These are phyloP conservation scores for Boletus subparvulus DNA, from an alignment of 768 basidiomycete genomes.

Conservation along the genomic window DNA sequence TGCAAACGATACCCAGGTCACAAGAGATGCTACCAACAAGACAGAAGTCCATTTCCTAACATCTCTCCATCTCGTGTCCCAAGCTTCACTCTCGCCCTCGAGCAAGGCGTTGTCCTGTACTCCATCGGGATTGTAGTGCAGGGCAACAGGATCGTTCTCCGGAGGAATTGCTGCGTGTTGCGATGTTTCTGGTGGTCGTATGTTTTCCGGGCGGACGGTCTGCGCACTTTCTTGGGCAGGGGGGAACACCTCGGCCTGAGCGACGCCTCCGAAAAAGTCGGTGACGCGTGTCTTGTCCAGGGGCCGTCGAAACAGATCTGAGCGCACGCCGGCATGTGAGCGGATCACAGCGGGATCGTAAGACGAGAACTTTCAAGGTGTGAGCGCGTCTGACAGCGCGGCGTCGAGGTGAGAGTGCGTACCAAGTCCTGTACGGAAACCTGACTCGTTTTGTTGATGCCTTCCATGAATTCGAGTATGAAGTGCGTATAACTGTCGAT, in stretches of 20 bases:
- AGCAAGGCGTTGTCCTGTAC: background rate
- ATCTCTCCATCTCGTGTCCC: constrained; percentile 24
- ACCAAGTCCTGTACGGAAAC: constrained; percentile 82
- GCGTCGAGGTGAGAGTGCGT: constrained; percentile 28
- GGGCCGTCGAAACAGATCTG: constrained; percentile 71
- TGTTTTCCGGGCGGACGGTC: background rate
- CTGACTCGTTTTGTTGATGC: constrained; percentile 86
- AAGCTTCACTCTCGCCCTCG: constrained; percentile 2
- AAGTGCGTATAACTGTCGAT: constrained; percentile 96
- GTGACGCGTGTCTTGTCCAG: constrained; percentile 67
- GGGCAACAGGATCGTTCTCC: background rate
- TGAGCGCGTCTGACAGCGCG: constrained; percentile 7
- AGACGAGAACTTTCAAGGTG: constrained; percentile 63
- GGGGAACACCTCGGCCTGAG: constrained; percentile 70
- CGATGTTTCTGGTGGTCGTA: background rate
- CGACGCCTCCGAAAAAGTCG: constrained; percentile 88
- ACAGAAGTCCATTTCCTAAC: constrained; percentile 32
- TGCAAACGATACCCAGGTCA: constrained; percentile 29
- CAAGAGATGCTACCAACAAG: constrained; percentile 22
- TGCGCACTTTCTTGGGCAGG: constrained; percentile 1
- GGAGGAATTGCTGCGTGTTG: background rate
- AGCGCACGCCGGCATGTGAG: constrained; percentile 88
- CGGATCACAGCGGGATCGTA: constrained; percentile 74
- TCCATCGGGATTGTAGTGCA: background rate
- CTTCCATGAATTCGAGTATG: constrained; percentile 87